Evolutionary conservation across 1,284 basidiomycete species (phyloP).

Genomic region (Ceratobasidium sp.): DNA sequence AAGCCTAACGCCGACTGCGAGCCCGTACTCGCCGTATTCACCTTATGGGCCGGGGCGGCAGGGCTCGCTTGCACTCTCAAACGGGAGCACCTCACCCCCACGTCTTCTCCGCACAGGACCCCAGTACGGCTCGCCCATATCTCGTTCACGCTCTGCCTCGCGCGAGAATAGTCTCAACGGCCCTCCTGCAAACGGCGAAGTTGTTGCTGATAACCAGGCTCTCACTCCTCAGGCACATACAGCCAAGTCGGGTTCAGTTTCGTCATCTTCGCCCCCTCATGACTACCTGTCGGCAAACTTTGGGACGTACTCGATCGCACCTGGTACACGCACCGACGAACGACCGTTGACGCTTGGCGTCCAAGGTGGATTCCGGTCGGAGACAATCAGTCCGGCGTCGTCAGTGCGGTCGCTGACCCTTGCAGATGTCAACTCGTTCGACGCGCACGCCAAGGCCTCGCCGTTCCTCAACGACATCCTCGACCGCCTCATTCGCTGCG

Average conservation of each 20-base stretch:
- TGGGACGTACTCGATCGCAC: conserved; percentile 16
- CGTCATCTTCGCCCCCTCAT: conserved; percentile 34
- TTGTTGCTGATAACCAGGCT: not conserved
- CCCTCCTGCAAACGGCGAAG: not conserved
- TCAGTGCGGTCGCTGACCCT: conserved; percentile 58
- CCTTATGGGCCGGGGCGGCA: conserved; percentile 13
- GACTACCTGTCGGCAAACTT: conserved; percentile 37
- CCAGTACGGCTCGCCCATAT: conserved; percentile 20
- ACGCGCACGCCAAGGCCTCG: conserved; percentile 75
- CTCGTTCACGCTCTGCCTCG: conserved; percentile 18
- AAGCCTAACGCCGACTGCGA: not conserved
- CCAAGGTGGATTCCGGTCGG: conserved; percentile 13
- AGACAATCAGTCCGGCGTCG: conserved; percentile 45
- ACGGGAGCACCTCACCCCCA: conserved; percentile 11
- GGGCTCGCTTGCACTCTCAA: not conserved
- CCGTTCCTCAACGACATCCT: conserved; percentile 79
- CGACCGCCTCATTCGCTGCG: conserved; percentile 77
- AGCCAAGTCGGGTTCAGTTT: conserved; percentile 29
- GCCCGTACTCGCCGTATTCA: conserved; percentile 31
- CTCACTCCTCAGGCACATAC: conserved; percentile 30
- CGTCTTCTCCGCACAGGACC: conserved; percentile 9
- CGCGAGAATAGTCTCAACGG: conserved; percentile 30
- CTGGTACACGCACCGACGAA: not conserved
- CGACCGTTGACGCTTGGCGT: conserved; percentile 5
- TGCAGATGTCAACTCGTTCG: conserved; percentile 76